These are phyloP conservation scores for Ziziphus jujuba DNA, from an alignment of 306 rosid genomes.

Conservation along the genomic window DNA sequence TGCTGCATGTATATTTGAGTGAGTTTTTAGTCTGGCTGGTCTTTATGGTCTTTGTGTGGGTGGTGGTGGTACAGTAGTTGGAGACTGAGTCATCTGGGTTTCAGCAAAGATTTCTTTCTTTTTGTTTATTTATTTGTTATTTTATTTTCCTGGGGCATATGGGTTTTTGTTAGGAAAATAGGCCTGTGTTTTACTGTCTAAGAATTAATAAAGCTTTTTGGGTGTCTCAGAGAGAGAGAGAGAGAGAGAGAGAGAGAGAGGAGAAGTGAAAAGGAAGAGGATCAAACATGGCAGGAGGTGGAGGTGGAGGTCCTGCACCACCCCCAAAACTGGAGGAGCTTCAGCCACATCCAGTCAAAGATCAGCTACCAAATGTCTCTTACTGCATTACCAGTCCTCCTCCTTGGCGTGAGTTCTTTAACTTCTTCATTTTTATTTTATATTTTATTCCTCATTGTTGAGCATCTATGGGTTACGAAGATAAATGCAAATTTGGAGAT, in stretches of 20 bases:
- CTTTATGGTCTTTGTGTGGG: constrained; percentile 22
- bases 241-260: constrained; percentile 9
- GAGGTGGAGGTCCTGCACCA: constrained; percentile 67
- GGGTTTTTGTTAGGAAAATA: constrained; percentile 8
- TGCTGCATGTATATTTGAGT: not conserved
- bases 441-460: not conserved
- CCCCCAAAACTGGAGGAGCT: constrained; percentile 86
- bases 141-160: constrained; percentile 9
- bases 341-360: constrained; percentile 85
- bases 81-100: constrained; percentile 32
- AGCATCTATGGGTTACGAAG: not conserved
- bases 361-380: constrained; percentile 79
- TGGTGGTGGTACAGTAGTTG: constrained; percentile 1
- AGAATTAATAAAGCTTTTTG: not conserved
- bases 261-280: constrained; percentile 19
- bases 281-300: constrained; percentile 58
- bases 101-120: not conserved
- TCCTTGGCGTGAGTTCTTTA: constrained; percentile 86
- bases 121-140: constrained; percentile 1
- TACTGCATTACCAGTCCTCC: constrained; percentile 99
- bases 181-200: not conserved
- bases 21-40: constrained; percentile 12
- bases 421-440: constrained; percentile 5
- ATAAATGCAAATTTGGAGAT: not conserved
- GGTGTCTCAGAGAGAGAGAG: constrained; percentile 1